phyloP scores from a whole-genome alignment of 768 basidiomycete genomes.

The Melanogaster broomeanus region DNA sequence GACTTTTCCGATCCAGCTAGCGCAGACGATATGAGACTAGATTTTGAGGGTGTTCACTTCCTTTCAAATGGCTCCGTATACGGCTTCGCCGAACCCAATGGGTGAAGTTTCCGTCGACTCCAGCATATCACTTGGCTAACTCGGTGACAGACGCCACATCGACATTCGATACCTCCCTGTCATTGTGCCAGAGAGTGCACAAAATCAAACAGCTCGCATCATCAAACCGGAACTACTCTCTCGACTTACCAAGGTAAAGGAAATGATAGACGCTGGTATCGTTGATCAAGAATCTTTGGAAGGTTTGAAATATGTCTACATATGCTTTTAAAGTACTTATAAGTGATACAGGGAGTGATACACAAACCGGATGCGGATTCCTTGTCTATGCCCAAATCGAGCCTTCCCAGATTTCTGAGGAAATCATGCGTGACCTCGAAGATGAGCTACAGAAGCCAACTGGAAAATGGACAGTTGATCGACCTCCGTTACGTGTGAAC shows the following conservation, averaged over 20 bases:
- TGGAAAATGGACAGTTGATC: constrained; percentile 58
- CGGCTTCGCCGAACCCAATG: constrained; percentile 64
- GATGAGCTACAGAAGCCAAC: constrained; percentile 74
- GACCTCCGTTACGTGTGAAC: constrained; percentile 59
- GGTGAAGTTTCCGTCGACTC: constrained; percentile 42
- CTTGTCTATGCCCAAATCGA: constrained; percentile 64
- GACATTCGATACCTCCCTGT: constrained; percentile 70
- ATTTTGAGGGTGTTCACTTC: constrained; percentile 81
- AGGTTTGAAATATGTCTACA: constrained; percentile 23
- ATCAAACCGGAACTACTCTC: constrained; percentile 61
- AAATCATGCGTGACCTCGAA: constrained; percentile 69
- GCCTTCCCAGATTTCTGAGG: constrained; percentile 51
- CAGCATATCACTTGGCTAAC: not conserved
- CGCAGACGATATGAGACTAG: constrained; percentile 60
- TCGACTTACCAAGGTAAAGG: constrained; percentile 58
- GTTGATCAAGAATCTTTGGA: constrained; percentile 52
- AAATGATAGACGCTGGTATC: constrained; percentile 65
- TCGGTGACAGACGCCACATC: constrained; percentile 45
- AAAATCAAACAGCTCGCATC: constrained; percentile 59
- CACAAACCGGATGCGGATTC: constrained; percentile 62
- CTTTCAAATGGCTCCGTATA: constrained; percentile 73
- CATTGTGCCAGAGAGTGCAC: constrained; percentile 55
- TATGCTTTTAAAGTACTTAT: not conserved
- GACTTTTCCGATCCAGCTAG: constrained; percentile 59
- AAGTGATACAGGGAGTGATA: constrained; percentile 40